These are phyloP conservation scores for Rhipidocladum racemiflorum DNA, from an alignment of 176 grass and related monocot species.

Conservation along the genomic window DNA sequence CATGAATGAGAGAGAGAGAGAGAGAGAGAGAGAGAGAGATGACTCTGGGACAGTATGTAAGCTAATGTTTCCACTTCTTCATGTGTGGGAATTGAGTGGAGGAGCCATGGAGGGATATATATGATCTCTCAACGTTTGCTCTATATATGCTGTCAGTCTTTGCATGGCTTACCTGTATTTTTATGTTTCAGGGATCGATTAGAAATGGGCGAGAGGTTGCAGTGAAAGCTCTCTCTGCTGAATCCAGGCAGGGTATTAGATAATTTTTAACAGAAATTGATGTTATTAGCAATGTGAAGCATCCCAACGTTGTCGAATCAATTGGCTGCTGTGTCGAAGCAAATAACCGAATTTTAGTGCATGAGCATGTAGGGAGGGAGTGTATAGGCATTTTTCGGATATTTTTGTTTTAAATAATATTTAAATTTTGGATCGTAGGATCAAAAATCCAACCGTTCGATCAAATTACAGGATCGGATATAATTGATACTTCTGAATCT, in stretches of 20 bases:
- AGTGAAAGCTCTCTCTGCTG: slow-evolving; percentile 82
- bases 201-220: slow-evolving; percentile 55
- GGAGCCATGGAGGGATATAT: not conserved
- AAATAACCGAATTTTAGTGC: slow-evolving; percentile 76
- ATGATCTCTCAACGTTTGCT: not conserved
- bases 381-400: too few species aligned
- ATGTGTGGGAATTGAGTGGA: not conserved
- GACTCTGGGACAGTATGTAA: slow-evolving; percentile 86
- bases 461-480: too few species aligned
- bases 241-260: slow-evolving; percentile 80
- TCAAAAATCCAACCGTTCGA: too few species aligned
- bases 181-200: slow-evolving; percentile 58
- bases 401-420: too few species aligned
- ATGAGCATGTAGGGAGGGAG: too few species aligned
- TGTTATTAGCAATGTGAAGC: slow-evolving; percentile 74
- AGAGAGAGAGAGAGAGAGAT: too few species aligned
- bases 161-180: not conserved
- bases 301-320: slow-evolving; percentile 86
- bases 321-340: slow-evolving; percentile 81
- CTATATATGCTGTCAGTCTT: not conserved
- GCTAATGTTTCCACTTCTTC: slow-evolving; percentile 36
- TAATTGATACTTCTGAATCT: too few species aligned
- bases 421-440: too few species aligned
- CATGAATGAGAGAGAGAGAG: too few species aligned
- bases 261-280: slow-evolving; percentile 97